These are phyloP conservation scores for Penicillium italicum DNA, from an alignment of 2,329 filamentous ascomycete genomes.

Conservation along the genomic window DNA sequence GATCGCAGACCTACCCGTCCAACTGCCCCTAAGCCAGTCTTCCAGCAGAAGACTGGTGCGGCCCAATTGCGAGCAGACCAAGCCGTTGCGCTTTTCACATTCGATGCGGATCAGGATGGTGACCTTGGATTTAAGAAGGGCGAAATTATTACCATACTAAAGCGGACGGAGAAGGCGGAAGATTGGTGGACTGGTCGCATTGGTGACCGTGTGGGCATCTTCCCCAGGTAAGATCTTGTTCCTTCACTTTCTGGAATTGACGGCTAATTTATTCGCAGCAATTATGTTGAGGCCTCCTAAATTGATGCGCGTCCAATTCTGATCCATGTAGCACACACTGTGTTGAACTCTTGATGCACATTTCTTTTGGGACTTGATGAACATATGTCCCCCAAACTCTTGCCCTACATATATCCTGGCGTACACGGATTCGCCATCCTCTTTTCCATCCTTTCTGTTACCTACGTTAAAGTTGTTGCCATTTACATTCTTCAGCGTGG, in stretches of 20 bases:
- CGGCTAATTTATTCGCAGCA: conserved; percentile 25
- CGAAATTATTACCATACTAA: conserved; percentile 89
- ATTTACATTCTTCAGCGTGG: conserved; percentile 21
- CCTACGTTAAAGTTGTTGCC: conserved; percentile 1
- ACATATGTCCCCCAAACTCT: conserved; percentile 8
- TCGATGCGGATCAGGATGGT: conserved; percentile 88
- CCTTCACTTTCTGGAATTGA: background rate
- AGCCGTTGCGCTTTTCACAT: conserved; percentile 86
- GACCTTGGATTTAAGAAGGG: conserved; percentile 97
- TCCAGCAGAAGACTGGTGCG: conserved; percentile 49
- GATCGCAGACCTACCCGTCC: conserved; percentile 70
- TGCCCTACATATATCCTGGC: conserved; percentile 20
- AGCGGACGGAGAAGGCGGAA: conserved; percentile 88
- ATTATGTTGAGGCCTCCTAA: conserved; percentile 38
- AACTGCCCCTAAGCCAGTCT: conserved; percentile 84
- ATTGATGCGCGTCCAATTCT: conserved; percentile 9
- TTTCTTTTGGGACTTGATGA: conserved; percentile 12
- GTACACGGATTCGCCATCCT: conserved; percentile 12
- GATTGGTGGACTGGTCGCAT: conserved; percentile 98
- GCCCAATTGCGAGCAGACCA: conserved; percentile 59
- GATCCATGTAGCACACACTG: conserved; percentile 23
- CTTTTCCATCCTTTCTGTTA: background rate
- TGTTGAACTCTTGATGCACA: conserved; percentile 12
- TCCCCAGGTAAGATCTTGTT: conserved; percentile 64
- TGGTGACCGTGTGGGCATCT: conserved; percentile 81